phyloP scores from a whole-genome alignment of 139 green algal species.

The Zygnema cylindricum region DNA sequence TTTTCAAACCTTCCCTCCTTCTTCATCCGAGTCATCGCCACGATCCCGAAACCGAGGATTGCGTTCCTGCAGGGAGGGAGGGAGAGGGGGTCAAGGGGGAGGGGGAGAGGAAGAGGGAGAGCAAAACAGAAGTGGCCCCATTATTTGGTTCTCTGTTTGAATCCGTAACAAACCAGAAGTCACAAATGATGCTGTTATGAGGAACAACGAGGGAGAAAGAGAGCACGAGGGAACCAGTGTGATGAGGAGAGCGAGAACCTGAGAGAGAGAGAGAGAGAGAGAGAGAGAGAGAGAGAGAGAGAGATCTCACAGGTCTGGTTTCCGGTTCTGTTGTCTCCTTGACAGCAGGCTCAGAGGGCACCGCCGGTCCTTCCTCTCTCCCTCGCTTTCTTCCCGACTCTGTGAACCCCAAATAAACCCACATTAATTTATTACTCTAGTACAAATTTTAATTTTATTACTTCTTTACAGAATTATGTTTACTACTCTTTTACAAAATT shows the following conservation, averaged over 20 bases:
- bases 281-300: too few relatives aligned
- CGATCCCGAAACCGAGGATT: conserved; percentile 49
- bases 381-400: neutral
- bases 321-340: too few relatives aligned
- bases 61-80: conserved; percentile 25
- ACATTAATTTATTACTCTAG: too few relatives aligned
- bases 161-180: neutral
- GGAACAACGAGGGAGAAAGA: conserved; percentile 37
- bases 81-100: too few relatives aligned
- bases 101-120: too few relatives aligned
- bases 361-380: neutral
- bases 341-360: too few relatives aligned
- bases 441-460: too few relatives aligned
- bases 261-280: neutral
- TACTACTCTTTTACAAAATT: too few relatives aligned
- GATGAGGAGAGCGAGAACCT: neutral
- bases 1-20: conserved; percentile 40
- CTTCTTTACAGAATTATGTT: too few relatives aligned
- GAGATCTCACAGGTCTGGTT: too few relatives aligned
- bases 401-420: neutral
- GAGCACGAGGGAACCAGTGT: conserved; percentile 18
- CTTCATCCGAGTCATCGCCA: conserved; percentile 43
- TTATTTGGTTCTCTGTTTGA: conserved; percentile 2
- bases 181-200: neutral
- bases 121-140: too few relatives aligned